Evolutionary conservation across 1,284 basidiomycete genomes (phyloP).

Genomic region (Agroathelia rolfsii): DNA sequence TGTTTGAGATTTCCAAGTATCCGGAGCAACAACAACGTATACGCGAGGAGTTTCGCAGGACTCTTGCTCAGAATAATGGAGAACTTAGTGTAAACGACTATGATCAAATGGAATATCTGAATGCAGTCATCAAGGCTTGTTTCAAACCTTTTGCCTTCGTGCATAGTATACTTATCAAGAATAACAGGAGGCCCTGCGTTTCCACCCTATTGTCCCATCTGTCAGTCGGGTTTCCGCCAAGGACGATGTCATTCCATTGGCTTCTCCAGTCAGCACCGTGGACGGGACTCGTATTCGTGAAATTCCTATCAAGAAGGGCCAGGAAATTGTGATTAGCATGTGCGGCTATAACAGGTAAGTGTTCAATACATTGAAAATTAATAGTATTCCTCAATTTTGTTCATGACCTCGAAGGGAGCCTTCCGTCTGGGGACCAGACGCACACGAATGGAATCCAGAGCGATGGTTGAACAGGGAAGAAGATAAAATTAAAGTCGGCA

Average conservation of each 20-base stretch:
- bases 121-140: constrained; percentile 18
- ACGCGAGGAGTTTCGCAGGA: constrained; percentile 19
- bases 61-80: constrained; percentile 15
- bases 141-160: background rate
- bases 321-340: constrained; percentile 14
- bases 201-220: constrained; percentile 15
- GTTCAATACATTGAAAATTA: background rate
- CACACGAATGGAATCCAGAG: constrained; percentile 17
- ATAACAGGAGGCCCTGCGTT: constrained; percentile 17
- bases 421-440: constrained; percentile 18
- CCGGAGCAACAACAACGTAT: constrained; percentile 19
- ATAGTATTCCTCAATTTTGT: background rate
- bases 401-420: too few relatives aligned
- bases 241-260: constrained; percentile 18
- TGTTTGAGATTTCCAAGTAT: constrained; percentile 20
- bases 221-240: constrained; percentile 12
- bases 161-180: background rate
- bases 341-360: constrained; percentile 17
- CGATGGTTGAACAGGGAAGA: constrained; percentile 12
- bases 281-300: constrained; percentile 13
- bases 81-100: constrained; percentile 21
- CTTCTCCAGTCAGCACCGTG: constrained; percentile 12
- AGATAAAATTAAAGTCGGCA: constrained; percentile 12
- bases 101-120: constrained; percentile 19
- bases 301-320: constrained; percentile 17